Conservation (phyloP, 2,329 filamentous ascomycete species). For the Orbilia ellipsospora region DNA sequence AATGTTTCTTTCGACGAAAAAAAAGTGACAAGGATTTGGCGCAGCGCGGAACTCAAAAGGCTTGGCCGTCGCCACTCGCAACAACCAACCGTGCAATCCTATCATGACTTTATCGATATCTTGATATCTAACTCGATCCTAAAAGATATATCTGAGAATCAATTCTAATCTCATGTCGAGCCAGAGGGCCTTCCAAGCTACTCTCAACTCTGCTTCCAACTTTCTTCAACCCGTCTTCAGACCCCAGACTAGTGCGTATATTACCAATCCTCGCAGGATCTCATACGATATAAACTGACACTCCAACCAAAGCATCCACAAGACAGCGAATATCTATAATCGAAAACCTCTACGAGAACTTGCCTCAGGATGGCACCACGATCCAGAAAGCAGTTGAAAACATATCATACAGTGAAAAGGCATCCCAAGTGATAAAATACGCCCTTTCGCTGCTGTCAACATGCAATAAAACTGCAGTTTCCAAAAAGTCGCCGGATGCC, state of each 20-base stretch:
- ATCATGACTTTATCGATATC: neutral
- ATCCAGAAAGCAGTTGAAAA: neutral
- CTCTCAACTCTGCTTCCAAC: conserved; percentile 27
- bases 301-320: conserved; percentile 29
- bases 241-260: conserved; percentile 37
- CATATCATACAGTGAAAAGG: conserved; percentile 18
- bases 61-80: conserved; percentile 34
- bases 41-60: conserved; percentile 28
- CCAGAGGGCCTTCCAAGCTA: conserved; percentile 41
- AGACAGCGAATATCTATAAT: conserved; percentile 42
- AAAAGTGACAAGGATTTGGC: conserved; percentile 37
- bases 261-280: neutral
- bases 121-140: neutral
- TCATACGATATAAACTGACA: conserved; percentile 15
- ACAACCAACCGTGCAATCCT: conserved; percentile 7
- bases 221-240: conserved; percentile 52
- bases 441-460: conserved; percentile 22
- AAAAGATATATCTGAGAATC: neutral
- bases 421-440: conserved; percentile 28
- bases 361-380: conserved; percentile 19
- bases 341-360: conserved; percentile 35
- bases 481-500: conserved; percentile 46
- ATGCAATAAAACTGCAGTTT: conserved; percentile 22
- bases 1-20: conserved; percentile 21
- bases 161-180: conserved; percentile 38